Percentiles rank a stretch among this genome's conserved stretches.
Evolutionary conservation across 495 filamentous ascomycete species (phyloP).

Genomic region (Acidomyces sp.): DNA sequence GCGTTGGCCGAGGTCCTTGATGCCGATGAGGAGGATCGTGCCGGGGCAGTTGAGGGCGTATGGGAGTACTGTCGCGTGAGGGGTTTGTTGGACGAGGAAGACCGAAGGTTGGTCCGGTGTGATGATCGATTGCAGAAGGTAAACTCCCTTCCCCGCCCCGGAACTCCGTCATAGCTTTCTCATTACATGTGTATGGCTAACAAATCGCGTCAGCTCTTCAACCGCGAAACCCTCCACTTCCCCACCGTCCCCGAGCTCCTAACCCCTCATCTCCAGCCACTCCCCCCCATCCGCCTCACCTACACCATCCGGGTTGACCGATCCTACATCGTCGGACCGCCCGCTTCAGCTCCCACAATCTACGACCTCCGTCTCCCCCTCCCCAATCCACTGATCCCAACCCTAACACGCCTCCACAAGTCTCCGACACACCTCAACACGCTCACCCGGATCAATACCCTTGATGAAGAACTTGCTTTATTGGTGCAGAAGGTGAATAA

Average conservation of each 20-base stretch:
- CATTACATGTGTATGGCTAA: conserved; percentile 17
- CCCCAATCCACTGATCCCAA: conserved; percentile 65
- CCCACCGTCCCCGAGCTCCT: conserved; percentile 74
- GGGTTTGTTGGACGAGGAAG: conserved; percentile 81
- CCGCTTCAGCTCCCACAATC: conserved; percentile 41
- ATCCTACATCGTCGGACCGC: conserved; percentile 51
- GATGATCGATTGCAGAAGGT: conserved; percentile 69
- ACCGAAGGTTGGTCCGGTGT: conserved; percentile 80
- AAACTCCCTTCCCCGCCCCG: conserved; percentile 24
- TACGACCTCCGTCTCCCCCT: conserved; percentile 79
- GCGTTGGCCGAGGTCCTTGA: conserved; percentile 77
- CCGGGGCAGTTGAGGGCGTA: conserved; percentile 74
- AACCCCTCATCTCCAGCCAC: conserved; percentile 55
- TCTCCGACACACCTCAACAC: conserved; percentile 40
- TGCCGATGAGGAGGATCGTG: conserved; percentile 69
- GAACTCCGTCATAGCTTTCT: neutral
- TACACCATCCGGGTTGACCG: conserved; percentile 94
- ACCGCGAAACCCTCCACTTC: conserved; percentile 67
- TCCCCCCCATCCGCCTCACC: conserved; percentile 69
- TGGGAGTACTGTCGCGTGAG: conserved; percentile 90
- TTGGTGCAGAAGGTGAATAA: conserved; percentile 64
- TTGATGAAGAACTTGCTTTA: conserved; percentile 75
- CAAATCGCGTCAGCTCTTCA: conserved; percentile 50
- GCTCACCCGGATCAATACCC: conserved; percentile 52
- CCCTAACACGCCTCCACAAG: conserved; percentile 42